Conservation (phyloP, 768 basidiomycete species). For the Galerina marginata region DNA sequence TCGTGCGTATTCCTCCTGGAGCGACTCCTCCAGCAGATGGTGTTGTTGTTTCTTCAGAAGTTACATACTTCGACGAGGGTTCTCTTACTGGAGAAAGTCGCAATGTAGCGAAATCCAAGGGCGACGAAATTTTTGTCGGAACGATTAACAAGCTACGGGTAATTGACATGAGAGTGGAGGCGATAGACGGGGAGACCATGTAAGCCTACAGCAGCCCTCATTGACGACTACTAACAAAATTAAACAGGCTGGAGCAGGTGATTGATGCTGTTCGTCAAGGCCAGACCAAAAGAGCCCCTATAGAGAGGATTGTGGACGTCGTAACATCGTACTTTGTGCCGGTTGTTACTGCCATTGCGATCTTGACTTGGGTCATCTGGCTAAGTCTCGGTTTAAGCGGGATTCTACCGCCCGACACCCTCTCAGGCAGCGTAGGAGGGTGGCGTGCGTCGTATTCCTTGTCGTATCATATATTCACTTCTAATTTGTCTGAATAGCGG, state of each 20-base stretch:
- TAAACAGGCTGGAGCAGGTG: constrained; percentile 70
- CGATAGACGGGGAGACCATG: constrained; percentile 74
- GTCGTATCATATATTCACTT: neutral
- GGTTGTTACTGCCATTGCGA: constrained; percentile 71
- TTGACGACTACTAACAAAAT: neutral
- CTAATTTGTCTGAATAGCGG: constrained; percentile 39
- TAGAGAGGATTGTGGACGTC: constrained; percentile 77
- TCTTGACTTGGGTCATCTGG: constrained; percentile 78
- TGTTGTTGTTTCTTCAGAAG: constrained; percentile 52
- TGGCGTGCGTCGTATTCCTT: constrained; percentile 56
- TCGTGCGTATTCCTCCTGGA: constrained; percentile 74
- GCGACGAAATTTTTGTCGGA: constrained; percentile 76
- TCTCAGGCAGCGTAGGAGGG: constrained; percentile 59
- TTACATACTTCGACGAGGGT: constrained; percentile 76
- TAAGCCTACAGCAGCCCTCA: constrained; percentile 29
- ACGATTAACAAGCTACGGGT: constrained; percentile 72
- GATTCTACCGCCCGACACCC: constrained; percentile 56
- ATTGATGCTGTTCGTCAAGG: constrained; percentile 79
- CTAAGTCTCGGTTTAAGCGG: constrained; percentile 66
- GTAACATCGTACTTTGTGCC: constrained; percentile 86
- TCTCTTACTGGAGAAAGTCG: constrained; percentile 83
- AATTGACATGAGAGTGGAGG: constrained; percentile 66
- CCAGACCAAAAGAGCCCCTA: constrained; percentile 72
- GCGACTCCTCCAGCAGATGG: constrained; percentile 82
- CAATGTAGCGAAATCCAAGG: constrained; percentile 60